Conservation (phyloP, 2,329 filamentous ascomycete genomes). For the Sporothrix luriei region DNA sequence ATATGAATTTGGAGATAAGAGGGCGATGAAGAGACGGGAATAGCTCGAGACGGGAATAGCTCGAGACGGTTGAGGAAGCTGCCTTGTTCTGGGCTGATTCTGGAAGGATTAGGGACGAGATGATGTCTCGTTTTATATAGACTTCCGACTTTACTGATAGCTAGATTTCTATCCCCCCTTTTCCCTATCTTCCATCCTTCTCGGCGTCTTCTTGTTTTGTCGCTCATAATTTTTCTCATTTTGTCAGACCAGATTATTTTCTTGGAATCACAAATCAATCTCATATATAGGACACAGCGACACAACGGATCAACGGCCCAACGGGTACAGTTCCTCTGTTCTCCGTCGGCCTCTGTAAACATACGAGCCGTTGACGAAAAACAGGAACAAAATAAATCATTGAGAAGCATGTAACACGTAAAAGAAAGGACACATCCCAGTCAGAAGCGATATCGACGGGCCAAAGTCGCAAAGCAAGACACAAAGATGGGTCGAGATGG, state of each 20-base stretch:
- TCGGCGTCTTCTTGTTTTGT: background rate
- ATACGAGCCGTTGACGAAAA: background rate
- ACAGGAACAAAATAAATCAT: background rate
- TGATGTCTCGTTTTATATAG: background rate
- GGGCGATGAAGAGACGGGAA: background rate
- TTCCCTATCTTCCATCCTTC: background rate
- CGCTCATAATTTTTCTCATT: background rate
- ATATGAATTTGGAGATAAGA: background rate
- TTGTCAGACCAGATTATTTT: too few relatives aligned
- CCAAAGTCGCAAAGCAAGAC: background rate
- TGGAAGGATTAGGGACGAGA: background rate
- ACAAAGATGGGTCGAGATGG: constrained; percentile 11
- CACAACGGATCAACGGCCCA: background rate
- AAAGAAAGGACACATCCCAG: background rate
- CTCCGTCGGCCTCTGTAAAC: background rate
- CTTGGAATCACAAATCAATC: background rate
- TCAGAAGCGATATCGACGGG: background rate
- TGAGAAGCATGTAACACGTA: background rate
- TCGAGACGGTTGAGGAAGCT: background rate
- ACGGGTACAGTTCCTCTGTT: background rate
- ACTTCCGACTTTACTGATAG: too few relatives aligned
- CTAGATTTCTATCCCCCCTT: background rate
- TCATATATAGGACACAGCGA: background rate
- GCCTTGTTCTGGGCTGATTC: background rate
- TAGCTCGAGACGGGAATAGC: background rate